Evolutionary conservation across 305 asterid genomes (phyloP), one percentile per base, ranked within the genome.

Genomic region (Fraxinus ornus): DNA sequence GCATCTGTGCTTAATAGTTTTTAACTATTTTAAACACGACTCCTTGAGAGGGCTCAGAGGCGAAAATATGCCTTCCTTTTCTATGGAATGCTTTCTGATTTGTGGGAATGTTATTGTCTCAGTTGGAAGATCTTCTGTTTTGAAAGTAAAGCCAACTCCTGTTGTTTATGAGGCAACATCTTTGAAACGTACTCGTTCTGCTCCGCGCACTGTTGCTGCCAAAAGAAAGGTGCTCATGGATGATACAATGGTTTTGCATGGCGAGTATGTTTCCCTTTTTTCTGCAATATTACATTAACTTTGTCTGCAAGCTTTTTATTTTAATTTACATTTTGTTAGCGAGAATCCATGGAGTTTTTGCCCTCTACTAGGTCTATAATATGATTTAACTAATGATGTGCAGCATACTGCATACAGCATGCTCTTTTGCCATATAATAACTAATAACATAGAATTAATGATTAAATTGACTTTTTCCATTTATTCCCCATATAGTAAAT

Each of bases 191-290:
- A 85, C 89, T 10, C 94, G 93, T 52, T 79, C 91, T 70, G 90
- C 91, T 88, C 84, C 88, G 1, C 93, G 95, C 60, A 82, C 91
- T 74, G 81, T 86, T 87, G 84, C 91, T 76, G 83, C 87, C 81
- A 95, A 95, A 90, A 90, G 98, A 91, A 95, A 92, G 89, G 86
- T 92, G 79, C 94, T 90, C 49, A 89, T 93, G 93, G 99, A 95
- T 78, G 98, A 95, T 62, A 88, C 94, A 30, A 95, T 95, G 98
- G 99, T 94, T 86, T 88, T 95, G 92, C 99, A 95, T 66, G 99
- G 99, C 87, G 99, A 94, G 99, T 95, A 95, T 84, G 99, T 90
- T 84, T 79, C 66, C 75, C 41, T 55, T 33, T 81, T 79, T 22
- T 35, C 55, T 49, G 75, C 68, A n/a, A 7, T 73, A 84, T 78